Percentiles rank a stretch among this genome's conserved stretches.
Conservation (phyloP, 2,329 filamentous ascomycete genomes). For the Monosporascus sp. region DNA sequence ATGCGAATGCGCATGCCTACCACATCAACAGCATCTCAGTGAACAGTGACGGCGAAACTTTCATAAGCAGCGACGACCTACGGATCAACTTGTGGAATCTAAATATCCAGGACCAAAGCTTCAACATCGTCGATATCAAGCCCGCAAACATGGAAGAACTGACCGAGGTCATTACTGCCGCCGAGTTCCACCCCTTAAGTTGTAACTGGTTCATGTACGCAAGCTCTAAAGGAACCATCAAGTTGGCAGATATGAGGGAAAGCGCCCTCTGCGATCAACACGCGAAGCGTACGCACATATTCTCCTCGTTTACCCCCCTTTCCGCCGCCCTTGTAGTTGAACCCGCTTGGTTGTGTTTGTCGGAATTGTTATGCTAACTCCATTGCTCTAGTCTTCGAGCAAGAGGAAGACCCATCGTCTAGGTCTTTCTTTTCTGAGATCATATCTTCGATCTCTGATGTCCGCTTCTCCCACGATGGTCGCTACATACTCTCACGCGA, state of each 20-base stretch:
- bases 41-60: conserved; percentile 98
- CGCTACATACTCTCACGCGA: conserved; percentile 96
- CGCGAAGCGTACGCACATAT: conserved; percentile 68
- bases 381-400: conserved; percentile 75
- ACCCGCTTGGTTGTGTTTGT: too few relatives aligned
- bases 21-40: conserved; percentile 99
- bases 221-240: conserved; percentile 98
- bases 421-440: conserved; percentile 99
- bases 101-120: conserved; percentile 98
- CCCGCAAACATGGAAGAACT: conserved; percentile 99
- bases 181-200: conserved; percentile 92
- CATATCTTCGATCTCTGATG: conserved; percentile 98
- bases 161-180: conserved; percentile 96
- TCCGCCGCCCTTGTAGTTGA: too few relatives aligned
- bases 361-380: conserved; percentile 15
- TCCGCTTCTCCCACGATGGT: conserved; percentile 93
- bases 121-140: conserved; percentile 99
- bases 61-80: conserved; percentile 97
- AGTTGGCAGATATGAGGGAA: conserved; percentile 96
- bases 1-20: conserved; percentile 97
- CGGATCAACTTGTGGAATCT: conserved; percentile 98
- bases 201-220: conserved; percentile 99
- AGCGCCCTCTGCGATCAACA: conserved; percentile 94
- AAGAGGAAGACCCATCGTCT: conserved; percentile 96
- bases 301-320: conserved; percentile 4